Evolutionary conservation across 2,329 filamentous ascomycete genomes (phyloP).

Genomic region (Cercospora citrullina): DNA sequence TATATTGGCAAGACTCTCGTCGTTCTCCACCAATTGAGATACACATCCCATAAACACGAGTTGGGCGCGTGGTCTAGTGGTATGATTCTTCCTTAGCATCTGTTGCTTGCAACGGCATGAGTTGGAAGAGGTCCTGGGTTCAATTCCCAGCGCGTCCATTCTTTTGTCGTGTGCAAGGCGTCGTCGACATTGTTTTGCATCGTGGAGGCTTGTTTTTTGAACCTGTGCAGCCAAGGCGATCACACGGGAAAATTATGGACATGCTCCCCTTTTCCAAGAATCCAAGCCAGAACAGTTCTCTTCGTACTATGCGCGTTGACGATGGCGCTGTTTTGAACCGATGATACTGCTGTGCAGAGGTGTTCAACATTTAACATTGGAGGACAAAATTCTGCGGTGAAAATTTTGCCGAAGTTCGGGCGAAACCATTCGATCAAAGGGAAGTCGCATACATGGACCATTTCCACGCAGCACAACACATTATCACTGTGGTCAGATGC

Average conservation of each 20-base stretch:
- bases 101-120: not conserved
- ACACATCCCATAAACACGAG: not conserved
- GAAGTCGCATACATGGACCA: not conserved
- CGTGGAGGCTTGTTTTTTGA: not conserved
- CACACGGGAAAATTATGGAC: not conserved
- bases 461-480: not conserved
- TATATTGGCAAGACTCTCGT: not conserved
- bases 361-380: not conserved
- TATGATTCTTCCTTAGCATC: not conserved
- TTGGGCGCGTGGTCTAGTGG: not conserved
- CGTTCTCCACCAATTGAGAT: not conserved
- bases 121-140: not conserved
- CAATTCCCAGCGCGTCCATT: not conserved
- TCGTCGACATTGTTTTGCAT: not conserved
- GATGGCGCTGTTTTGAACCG: not conserved
- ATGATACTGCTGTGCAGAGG: not conserved
- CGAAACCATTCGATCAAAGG: not conserved
- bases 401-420: not conserved
- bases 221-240: not conserved
- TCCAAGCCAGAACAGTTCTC: not conserved
- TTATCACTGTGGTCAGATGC: too few species aligned
- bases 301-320: not conserved
- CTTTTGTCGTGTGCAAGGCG: not conserved
- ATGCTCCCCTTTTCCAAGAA: not conserved
- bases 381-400: not conserved